phyloP scores from a whole-genome alignment of 148 eudicot genomes.

The Polygonum aviculare region DNA sequence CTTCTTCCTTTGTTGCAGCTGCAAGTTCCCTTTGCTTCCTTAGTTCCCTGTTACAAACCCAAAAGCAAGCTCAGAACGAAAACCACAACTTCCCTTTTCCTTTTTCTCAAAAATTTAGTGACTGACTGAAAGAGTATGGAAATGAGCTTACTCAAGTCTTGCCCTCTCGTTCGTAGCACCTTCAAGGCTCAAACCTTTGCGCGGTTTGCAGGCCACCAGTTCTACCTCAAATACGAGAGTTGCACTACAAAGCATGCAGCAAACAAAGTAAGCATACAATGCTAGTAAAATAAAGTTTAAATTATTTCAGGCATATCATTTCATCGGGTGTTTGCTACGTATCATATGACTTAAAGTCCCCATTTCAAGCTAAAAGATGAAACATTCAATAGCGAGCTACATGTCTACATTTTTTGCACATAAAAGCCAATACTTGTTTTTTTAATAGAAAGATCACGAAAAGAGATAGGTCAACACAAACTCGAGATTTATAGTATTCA shows the following conservation, averaged over 20 bases:
- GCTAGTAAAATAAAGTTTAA: background rate
- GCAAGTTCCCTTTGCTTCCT: constrained; percentile 84
- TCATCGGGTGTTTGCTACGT: background rate
- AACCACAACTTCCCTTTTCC: background rate
- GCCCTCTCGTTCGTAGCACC: constrained; percentile 83
- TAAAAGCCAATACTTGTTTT: background rate
- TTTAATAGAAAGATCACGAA: background rate
- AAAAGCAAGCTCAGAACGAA: background rate
- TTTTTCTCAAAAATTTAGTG: background rate
- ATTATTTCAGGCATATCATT: background rate
- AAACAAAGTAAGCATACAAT: background rate
- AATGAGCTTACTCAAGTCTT: constrained; percentile 72
- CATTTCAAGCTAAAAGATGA: background rate
- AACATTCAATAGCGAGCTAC: background rate
- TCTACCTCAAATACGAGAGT: constrained; percentile 87
- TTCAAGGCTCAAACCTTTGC: constrained; percentile 71
- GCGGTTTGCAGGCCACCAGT: constrained; percentile 79
- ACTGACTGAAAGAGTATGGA: background rate
- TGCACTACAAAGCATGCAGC: constrained; percentile 42
- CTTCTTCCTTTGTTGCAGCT: constrained; percentile 89
- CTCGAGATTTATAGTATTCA: background rate
- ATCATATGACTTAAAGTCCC: background rate
- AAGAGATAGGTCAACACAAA: background rate
- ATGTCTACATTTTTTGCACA: background rate
- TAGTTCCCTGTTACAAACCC: constrained; percentile 45